Conservation (phyloP, 2,329 filamentous ascomycete species). For the Camillea tinctor region DNA sequence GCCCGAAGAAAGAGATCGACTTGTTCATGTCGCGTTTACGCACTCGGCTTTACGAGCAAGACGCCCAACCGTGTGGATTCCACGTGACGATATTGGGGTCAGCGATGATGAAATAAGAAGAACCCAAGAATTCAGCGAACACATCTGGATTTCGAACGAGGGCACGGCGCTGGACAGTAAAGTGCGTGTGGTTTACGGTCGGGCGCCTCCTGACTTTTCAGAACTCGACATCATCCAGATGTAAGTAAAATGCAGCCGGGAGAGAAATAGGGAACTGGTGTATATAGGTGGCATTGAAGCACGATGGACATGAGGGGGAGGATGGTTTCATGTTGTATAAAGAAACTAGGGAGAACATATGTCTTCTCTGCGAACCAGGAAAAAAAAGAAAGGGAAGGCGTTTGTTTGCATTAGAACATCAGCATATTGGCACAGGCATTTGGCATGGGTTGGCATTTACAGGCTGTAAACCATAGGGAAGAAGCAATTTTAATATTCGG, state of each 20-base stretch:
- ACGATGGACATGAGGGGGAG: not conserved
- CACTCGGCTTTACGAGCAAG: slow-evolving; percentile 83
- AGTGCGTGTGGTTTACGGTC: slow-evolving; percentile 77
- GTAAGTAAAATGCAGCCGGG: slow-evolving; percentile 36
- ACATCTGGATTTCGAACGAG: slow-evolving; percentile 92
- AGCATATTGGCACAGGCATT: not conserved
- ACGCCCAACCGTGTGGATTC: slow-evolving; percentile 90
- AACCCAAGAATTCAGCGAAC: slow-evolving; percentile 72
- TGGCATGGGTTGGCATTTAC: not conserved
- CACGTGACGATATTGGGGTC: slow-evolving; percentile 83
- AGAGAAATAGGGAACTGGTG: slow-evolving; percentile 6
- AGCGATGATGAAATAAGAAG: slow-evolving; percentile 86
- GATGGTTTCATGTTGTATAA: not conserved
- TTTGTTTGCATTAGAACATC: not conserved
- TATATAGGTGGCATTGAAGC: slow-evolving; percentile 14
- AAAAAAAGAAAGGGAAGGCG: not conserved
- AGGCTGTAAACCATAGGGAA: not conserved
- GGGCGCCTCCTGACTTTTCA: slow-evolving; percentile 84
- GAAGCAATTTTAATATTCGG: not conserved
- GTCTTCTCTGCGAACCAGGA: not conserved
- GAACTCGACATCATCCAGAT: slow-evolving; percentile 84
- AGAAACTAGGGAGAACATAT: not conserved
- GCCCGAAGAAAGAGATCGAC: slow-evolving; percentile 79
- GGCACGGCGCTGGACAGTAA: slow-evolving; percentile 85
- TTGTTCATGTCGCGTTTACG: slow-evolving; percentile 86